These are phyloP conservation scores for Thozetella sp. DNA, from an alignment of 495 filamentous ascomycete species.

Conservation along the genomic window DNA sequence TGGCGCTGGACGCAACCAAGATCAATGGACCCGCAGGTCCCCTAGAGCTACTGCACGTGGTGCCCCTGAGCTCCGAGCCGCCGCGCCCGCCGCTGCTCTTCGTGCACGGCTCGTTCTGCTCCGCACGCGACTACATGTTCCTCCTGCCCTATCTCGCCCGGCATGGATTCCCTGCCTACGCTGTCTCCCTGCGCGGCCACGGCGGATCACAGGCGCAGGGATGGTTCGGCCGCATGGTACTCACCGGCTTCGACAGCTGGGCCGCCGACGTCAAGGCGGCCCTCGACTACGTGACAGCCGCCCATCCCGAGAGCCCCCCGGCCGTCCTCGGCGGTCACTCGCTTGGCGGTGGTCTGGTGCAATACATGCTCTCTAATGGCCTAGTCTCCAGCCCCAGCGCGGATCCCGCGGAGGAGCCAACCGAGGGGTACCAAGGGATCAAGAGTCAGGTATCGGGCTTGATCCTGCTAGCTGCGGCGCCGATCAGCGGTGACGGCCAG, in stretches of 20 bases:
- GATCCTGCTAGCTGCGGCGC: neutral
- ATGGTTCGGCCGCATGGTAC: neutral
- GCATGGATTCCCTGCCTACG: neutral
- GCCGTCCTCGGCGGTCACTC: neutral
- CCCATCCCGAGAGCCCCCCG: neutral
- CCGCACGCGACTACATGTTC: neutral
- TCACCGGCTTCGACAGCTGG: neutral
- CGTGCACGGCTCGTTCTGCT: neutral
- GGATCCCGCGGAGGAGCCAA: neutral
- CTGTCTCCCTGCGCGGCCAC: neutral
- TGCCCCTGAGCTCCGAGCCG: neutral
- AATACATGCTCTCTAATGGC: neutral
- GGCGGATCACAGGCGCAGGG: neutral
- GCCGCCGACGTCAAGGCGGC: neutral
- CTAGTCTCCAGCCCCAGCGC: neutral
- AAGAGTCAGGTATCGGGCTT: neutral
- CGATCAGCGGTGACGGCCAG: neutral
- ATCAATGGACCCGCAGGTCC: neutral
- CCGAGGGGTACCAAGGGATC: neutral
- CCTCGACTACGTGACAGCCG: neutral
- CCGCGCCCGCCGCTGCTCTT: neutral
- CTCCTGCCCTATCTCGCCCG: neutral
- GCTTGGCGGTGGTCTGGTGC: neutral
- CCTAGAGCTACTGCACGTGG: neutral
- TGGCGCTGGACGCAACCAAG: neutral